A percentile compares a stretch with the other conserved stretches of the same genome.
Evolutionary conservation across 2,329 filamentous ascomycete species (phyloP).

Genomic region (Cladosporium sp.): DNA sequence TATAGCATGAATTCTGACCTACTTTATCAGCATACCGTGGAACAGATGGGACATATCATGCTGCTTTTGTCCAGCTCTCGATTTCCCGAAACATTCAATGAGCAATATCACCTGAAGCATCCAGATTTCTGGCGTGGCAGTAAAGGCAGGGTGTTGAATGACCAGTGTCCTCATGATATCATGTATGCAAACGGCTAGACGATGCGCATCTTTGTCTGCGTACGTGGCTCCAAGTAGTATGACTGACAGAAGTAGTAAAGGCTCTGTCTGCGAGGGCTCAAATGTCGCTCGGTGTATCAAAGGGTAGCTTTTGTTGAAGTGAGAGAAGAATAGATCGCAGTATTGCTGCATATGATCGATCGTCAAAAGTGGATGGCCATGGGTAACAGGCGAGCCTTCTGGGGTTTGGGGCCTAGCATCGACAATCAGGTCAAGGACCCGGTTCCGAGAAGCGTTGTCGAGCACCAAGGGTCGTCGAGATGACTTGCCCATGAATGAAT

Average conservation of each 20-base stretch:
- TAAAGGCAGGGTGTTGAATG: slow-evolving; percentile 55
- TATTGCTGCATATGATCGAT: slow-evolving; percentile 51
- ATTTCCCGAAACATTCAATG: slow-evolving; percentile 62
- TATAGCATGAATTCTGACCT: not conserved
- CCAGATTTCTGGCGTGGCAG: slow-evolving; percentile 56
- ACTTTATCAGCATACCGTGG: slow-evolving; percentile 51
- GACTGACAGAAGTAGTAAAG: slow-evolving; percentile 51
- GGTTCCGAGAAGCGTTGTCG: slow-evolving; percentile 38
- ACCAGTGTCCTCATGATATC: slow-evolving; percentile 56
- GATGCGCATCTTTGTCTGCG: slow-evolving; percentile 53
- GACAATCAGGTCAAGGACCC: slow-evolving; percentile 49
- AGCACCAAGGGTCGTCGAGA: slow-evolving; percentile 25
- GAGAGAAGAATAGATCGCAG: slow-evolving; percentile 55
- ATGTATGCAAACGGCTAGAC: slow-evolving; percentile 58
- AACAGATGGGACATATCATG: slow-evolving; percentile 61
- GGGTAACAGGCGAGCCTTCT: slow-evolving; percentile 43
- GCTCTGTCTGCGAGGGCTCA: slow-evolving; percentile 45
- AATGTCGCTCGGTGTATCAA: slow-evolving; percentile 57
- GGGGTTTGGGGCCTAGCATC: slow-evolving; percentile 45
- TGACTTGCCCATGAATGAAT: slow-evolving; percentile 10
- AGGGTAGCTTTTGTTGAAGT: slow-evolving; percentile 58
- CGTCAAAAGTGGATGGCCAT: slow-evolving; percentile 49
- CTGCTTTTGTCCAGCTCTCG: slow-evolving; percentile 57
- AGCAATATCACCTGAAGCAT: slow-evolving; percentile 57
- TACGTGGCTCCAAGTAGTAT: slow-evolving; percentile 60